Percentiles rank a stretch among this genome's conserved stretches.
Evolutionary conservation across 495 filamentous ascomycete species (phyloP).

Genomic region (Chlorociboria aeruginascens): DNA sequence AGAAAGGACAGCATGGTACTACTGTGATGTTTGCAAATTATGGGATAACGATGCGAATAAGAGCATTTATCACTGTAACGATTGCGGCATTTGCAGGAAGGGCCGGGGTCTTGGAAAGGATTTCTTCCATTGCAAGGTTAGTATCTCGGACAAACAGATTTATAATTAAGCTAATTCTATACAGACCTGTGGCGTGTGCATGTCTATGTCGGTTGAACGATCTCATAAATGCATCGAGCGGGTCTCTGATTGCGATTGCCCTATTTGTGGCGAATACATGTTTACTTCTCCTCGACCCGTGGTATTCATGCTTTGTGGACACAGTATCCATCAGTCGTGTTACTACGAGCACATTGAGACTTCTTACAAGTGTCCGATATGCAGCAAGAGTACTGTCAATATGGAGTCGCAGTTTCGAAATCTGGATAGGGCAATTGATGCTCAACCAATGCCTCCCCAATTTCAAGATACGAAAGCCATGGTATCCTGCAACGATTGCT

Average conservation of each 20-base stretch:
- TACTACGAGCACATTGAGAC: slow-evolving; percentile 72
- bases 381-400: slow-evolving; percentile 84
- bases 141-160: slow-evolving; percentile 4
- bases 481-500: slow-evolving; percentile 90
- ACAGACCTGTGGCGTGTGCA: slow-evolving; percentile 83
- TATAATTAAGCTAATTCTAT: background rate
- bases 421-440: slow-evolving; percentile 70
- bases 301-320: slow-evolving; percentile 90
- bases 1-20: slow-evolving; percentile 76
- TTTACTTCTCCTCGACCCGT: slow-evolving; percentile 85
- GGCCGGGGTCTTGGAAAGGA: slow-evolving; percentile 91
- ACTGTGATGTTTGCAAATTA: slow-evolving; percentile 86
- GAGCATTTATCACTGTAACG: slow-evolving; percentile 90
- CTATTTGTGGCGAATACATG: slow-evolving; percentile 97
- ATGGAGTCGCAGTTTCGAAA: slow-evolving; percentile 95
- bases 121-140: slow-evolving; percentile 94
- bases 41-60: slow-evolving; percentile 92
- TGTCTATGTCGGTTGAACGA: slow-evolving; percentile 65
- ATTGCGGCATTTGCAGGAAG: slow-evolving; percentile 91
- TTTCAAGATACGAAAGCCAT: slow-evolving; percentile 70
- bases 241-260: slow-evolving; percentile 89
- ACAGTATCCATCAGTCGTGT: slow-evolving; percentile 86
- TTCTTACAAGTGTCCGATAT: slow-evolving; percentile 91
- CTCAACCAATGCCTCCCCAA: slow-evolving; percentile 82
- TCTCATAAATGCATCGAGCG: slow-evolving; percentile 93